A percentile compares a stretch with the other conserved stretches of the same genome.
These are phyloP conservation scores for Gymnopus androsaceus DNA, from an alignment of 1,284 basidiomycete genomes.

Conservation along the genomic window DNA sequence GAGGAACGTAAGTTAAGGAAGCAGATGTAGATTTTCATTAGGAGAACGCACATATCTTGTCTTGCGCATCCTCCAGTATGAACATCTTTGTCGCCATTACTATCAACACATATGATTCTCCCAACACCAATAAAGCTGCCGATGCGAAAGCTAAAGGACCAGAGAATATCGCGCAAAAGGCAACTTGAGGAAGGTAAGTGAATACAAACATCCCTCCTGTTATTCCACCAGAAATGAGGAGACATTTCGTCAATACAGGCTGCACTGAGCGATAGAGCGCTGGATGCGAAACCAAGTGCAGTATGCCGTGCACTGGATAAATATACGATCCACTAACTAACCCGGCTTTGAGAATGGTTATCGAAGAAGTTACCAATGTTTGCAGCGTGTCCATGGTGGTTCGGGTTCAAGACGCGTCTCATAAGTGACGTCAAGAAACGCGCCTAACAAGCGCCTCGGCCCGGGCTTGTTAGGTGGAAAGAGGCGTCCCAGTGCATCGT, in stretches of 20 bases:
- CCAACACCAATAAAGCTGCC: conserved; percentile 40
- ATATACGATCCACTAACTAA: conserved; percentile 36
- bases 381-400: neutral
- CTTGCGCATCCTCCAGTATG: conserved; percentile 45
- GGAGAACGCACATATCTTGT: conserved; percentile 33
- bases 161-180: conserved; percentile 61
- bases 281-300: conserved; percentile 36
- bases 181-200: conserved; percentile 71
- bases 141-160: conserved; percentile 55
- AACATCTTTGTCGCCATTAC: conserved; percentile 50
- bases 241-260: conserved; percentile 41
- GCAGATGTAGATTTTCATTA: conserved; percentile 25
- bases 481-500: too few species aligned
- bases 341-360: conserved; percentile 24
- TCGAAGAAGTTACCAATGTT: neutral
- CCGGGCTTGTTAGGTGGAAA: too few species aligned
- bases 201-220: conserved; percentile 57
- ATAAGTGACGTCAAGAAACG: neutral
- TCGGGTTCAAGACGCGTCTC: too few species aligned
- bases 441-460: too few species aligned
- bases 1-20: neutral
- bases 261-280: conserved; percentile 39
- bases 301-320: conserved; percentile 39
- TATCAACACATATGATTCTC: conserved; percentile 43
- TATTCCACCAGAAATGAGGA: conserved; percentile 42